Percentiles rank a stretch among this genome's conserved stretches.
These are phyloP conservation scores for Nigrograna mackinnonii DNA, from an alignment of 2,329 filamentous ascomycete genomes.

Conservation along the genomic window DNA sequence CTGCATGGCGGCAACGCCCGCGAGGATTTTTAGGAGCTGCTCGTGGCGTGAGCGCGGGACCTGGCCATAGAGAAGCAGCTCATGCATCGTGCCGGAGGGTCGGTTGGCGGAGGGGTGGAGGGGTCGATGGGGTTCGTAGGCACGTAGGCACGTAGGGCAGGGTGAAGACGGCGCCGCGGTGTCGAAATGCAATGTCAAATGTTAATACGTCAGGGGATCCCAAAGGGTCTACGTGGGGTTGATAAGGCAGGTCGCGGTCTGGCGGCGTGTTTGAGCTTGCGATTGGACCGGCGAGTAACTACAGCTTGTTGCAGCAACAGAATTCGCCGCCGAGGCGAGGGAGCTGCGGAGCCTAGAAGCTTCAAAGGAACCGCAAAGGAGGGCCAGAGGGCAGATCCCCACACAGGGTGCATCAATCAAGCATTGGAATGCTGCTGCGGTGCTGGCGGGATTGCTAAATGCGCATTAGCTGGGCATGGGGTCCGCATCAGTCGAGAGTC, in stretches of 20 bases:
- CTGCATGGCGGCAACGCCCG: slow-evolving; percentile 65
- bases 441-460: slow-evolving; percentile 1
- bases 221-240: too few species aligned
- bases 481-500: slow-evolving; percentile 27
- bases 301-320: not conserved
- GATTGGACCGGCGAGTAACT: slow-evolving; percentile 3
- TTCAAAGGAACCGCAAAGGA: slow-evolving; percentile 11
- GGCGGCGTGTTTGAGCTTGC: slow-evolving; percentile 1
- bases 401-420: slow-evolving; percentile 3
- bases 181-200: too few species aligned
- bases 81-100: too few species aligned
- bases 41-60: slow-evolving; percentile 60
- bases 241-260: not conserved
- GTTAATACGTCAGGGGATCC: too few species aligned
- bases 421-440: slow-evolving; percentile 9
- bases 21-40: slow-evolving; percentile 64
- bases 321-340: too few species aligned
- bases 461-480: too few species aligned
- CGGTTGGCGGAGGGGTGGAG: slow-evolving; percentile 4
- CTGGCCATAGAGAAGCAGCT: slow-evolving; percentile 64
- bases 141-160: too few species aligned
- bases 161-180: too few species aligned
- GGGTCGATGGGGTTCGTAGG: slow-evolving; percentile 4
- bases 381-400: too few species aligned
- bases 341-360: slow-evolving; percentile 13